Percentiles rank a stretch among this genome's conserved stretches.
Conservation (phyloP, 495 filamentous ascomycete genomes). For the Massariosphaeria phaeospora region DNA sequence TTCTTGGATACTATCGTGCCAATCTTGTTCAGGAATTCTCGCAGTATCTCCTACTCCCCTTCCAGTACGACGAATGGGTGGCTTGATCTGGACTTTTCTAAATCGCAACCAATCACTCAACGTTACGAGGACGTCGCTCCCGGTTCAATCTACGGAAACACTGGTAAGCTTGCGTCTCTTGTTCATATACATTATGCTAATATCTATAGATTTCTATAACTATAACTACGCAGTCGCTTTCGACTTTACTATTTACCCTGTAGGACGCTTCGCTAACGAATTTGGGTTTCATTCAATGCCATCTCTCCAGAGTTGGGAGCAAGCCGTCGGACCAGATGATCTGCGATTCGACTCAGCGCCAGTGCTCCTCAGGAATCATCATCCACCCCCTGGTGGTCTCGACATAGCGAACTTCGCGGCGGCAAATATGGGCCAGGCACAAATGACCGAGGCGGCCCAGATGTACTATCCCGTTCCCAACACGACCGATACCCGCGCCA, state of each 20-base stretch:
- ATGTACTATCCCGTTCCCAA: conserved; percentile 59
- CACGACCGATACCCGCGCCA: conserved; percentile 52
- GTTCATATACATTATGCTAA: not conserved
- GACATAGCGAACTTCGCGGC: conserved; percentile 46
- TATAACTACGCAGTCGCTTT: conserved; percentile 56
- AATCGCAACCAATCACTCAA: conserved; percentile 54
- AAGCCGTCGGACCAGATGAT: conserved; percentile 49
- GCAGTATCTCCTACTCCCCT: conserved; percentile 63
- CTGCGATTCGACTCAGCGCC: conserved; percentile 58
- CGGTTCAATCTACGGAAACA: conserved; percentile 61
- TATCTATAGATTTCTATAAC: conserved; percentile 56
- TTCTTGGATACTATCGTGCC: conserved; percentile 58
- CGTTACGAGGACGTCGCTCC: conserved; percentile 55
- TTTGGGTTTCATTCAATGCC: conserved; percentile 68
- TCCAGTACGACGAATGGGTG: conserved; percentile 65
- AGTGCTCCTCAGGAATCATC: conserved; percentile 60
- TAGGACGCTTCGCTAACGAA: conserved; percentile 63
- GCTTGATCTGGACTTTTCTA: conserved; percentile 52
- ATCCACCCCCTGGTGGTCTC: conserved; percentile 53
- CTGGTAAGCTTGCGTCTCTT: conserved; percentile 28
- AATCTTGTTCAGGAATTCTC: conserved; percentile 59
- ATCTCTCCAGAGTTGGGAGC: conserved; percentile 56
- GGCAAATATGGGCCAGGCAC: conserved; percentile 49
- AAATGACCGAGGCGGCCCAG: conserved; percentile 60
- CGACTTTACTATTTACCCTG: conserved; percentile 53